A percentile compares a stretch with the other conserved stretches of the same genome.
These are phyloP conservation scores for Sclerotinia borealis DNA, from an alignment of 2,329 filamentous ascomycete genomes.

Conservation along the genomic window DNA sequence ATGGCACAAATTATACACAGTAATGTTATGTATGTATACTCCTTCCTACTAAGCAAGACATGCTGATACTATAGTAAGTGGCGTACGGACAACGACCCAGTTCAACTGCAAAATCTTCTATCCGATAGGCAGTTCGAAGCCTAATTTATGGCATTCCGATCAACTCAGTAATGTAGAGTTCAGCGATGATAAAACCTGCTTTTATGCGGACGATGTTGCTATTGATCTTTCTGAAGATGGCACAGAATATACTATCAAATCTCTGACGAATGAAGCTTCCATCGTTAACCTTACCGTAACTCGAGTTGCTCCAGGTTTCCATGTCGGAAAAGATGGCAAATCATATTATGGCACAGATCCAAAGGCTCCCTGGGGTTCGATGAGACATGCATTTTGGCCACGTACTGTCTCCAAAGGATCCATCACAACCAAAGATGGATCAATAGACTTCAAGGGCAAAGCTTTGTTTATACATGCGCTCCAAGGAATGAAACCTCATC, in stretches of 20 bases:
- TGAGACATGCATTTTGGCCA: conserved; percentile 94
- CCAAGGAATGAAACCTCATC: conserved; percentile 99
- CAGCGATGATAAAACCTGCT: conserved; percentile 73
- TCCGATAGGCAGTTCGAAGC: conserved; percentile 57
- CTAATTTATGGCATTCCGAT: conserved; percentile 78
- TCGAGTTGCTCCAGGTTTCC: conserved; percentile 71
- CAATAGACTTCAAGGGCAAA: conserved; percentile 73
- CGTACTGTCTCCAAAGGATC: conserved; percentile 74
- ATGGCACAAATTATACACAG: conserved; percentile 94
- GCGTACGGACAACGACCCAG: conserved; percentile 83
- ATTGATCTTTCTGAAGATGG: conserved; percentile 83
- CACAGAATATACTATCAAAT: conserved; percentile 81
- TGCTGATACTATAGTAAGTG: conserved; percentile 46
- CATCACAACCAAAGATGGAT: conserved; percentile 75
- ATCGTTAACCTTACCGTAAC: conserved; percentile 84
- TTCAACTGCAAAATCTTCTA: conserved; percentile 94
- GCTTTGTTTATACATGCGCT: conserved; percentile 79
- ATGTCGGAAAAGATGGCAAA: conserved; percentile 76
- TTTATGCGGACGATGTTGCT: conserved; percentile 81
- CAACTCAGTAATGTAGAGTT: conserved; percentile 75
- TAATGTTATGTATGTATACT: conserved; percentile 73
- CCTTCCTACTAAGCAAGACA: conserved; percentile 15
- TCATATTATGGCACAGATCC: conserved; percentile 83
- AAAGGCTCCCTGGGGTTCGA: conserved; percentile 79
- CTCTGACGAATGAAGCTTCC: conserved; percentile 70